A percentile compares a stretch with the other conserved stretches of the same genome.
These are phyloP conservation scores for Camellia granthamiana DNA, from an alignment of 148 eudicot species.

Conservation along the genomic window DNA sequence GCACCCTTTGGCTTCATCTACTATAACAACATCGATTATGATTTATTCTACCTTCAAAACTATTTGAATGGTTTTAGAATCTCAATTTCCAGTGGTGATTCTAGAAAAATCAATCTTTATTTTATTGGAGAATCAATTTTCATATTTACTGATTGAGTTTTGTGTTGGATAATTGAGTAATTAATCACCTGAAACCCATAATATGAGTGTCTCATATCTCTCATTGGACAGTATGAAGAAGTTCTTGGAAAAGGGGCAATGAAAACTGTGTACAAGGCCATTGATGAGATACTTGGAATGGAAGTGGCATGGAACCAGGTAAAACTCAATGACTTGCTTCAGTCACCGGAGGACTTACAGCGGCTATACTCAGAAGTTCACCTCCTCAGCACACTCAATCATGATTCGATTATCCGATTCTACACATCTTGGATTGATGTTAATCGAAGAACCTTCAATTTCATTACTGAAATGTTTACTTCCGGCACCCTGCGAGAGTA, in stretches of 20 bases:
- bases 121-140: neutral
- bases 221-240: slow-evolving; percentile 47
- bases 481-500: slow-evolving; percentile 56
- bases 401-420: slow-evolving; percentile 39
- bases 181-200: neutral
- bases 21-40: neutral
- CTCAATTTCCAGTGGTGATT: neutral
- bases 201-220: neutral
- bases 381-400: slow-evolving; percentile 45
- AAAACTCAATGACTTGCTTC: slow-evolving; percentile 39
- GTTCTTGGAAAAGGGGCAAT: slow-evolving; percentile 83
- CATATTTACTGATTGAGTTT: neutral
- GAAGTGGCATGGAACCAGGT: slow-evolving; percentile 56
- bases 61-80: neutral
- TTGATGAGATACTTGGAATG: slow-evolving; percentile 46
- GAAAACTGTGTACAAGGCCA: slow-evolving; percentile 79
- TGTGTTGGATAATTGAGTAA: neutral
- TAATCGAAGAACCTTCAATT: slow-evolving; percentile 44
- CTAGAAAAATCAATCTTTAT: neutral
- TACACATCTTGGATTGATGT: slow-evolving; percentile 52
- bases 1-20: neutral
- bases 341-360: slow-evolving; percentile 37
- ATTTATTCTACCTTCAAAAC: neutral
- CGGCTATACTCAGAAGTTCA: slow-evolving; percentile 51
- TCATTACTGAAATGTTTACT: slow-evolving; percentile 50